Conservation (phyloP, 2,329 filamentous ascomycete genomes). For the Cladosporium colombiae region DNA sequence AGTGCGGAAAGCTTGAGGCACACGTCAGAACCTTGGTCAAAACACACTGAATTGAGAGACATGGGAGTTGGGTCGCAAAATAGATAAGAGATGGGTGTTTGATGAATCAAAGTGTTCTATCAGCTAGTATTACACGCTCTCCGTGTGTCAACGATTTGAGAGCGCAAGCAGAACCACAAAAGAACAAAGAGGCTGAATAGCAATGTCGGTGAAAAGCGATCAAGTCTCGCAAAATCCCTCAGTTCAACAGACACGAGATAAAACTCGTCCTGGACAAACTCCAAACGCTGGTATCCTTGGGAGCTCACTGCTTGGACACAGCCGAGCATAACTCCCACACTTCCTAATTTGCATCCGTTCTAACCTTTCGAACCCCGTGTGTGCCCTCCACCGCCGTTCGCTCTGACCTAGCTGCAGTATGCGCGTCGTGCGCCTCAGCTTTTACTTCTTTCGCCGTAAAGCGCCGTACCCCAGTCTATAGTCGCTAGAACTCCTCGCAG, state of each 20-base stretch:
- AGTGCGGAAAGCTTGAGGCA: not conserved
- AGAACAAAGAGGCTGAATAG: constrained; percentile 1
- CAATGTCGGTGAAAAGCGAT: not conserved
- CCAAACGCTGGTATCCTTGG: constrained; percentile 1
- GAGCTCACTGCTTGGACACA: not conserved
- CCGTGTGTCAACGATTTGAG: not conserved
- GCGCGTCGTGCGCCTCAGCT: constrained; percentile 2
- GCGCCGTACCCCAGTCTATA: constrained; percentile 21
- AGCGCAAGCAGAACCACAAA: constrained; percentile 13
- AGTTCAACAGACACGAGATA: not conserved
- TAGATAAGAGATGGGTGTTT: constrained; percentile 9
- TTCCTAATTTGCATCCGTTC: not conserved
- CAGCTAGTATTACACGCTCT: constrained; percentile 12
- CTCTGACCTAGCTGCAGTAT: not conserved
- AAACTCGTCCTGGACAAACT: not conserved
- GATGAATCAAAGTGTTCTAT: constrained; percentile 11
- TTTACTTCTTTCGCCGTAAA: constrained; percentile 16
- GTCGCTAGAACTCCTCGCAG: constrained; percentile 22
- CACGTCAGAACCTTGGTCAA: not conserved
- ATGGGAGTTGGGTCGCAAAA: not conserved
- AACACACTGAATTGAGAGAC: not conserved
- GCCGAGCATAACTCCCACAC: not conserved
- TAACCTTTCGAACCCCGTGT: not conserved
- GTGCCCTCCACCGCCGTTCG: not conserved
- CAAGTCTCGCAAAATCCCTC: not conserved